Evolutionary conservation across 768 basidiomycete genomes (phyloP).

Genomic region (Xerocomellus dryophilus): DNA sequence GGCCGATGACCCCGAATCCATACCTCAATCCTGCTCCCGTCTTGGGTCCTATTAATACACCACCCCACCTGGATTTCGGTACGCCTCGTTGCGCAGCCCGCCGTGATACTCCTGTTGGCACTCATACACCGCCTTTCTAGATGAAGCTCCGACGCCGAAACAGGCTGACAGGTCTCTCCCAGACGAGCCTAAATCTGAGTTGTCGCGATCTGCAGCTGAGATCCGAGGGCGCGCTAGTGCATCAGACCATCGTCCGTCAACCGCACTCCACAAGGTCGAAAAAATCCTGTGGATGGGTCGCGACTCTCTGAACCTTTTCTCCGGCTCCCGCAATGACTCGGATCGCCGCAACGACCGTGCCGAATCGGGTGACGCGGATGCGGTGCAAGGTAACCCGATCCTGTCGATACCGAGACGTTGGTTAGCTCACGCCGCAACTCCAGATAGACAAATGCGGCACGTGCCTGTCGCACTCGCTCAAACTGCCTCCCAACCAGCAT

Average conservation of each 20-base stretch:
- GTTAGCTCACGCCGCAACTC: not conserved
- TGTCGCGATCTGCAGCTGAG: conserved; percentile 9
- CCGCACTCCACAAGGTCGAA: conserved; percentile 33
- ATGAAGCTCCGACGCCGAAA: conserved; percentile 15
- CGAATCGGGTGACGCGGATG: conserved; percentile 17
- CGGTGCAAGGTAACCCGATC: conserved; percentile 25
- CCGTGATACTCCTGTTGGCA: not conserved
- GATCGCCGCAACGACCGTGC: conserved; percentile 16
- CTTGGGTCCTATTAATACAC: conserved; percentile 7
- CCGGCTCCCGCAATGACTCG: conserved; percentile 9
- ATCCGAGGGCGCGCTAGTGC: not conserved
- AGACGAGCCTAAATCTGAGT: not conserved
- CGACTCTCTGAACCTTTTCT: conserved; percentile 29
- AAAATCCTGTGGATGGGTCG: conserved; percentile 33
- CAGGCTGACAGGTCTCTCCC: not conserved
- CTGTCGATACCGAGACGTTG: not conserved
- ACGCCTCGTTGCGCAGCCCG: not conserved
- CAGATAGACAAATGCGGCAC: conserved; percentile 21
- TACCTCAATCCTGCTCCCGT: conserved; percentile 38
- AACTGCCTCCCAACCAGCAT: conserved; percentile 8
- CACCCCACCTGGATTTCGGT: conserved; percentile 14
- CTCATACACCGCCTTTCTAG: conserved; percentile 7
- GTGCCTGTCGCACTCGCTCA: not conserved
- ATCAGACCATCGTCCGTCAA: conserved; percentile 23
- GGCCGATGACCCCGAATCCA: conserved; percentile 30